Evolutionary conservation across 805 yeast genomes (phyloP), one percentile per base, ranked within the genome.

Genomic region (Candida sithepensis): DNA sequence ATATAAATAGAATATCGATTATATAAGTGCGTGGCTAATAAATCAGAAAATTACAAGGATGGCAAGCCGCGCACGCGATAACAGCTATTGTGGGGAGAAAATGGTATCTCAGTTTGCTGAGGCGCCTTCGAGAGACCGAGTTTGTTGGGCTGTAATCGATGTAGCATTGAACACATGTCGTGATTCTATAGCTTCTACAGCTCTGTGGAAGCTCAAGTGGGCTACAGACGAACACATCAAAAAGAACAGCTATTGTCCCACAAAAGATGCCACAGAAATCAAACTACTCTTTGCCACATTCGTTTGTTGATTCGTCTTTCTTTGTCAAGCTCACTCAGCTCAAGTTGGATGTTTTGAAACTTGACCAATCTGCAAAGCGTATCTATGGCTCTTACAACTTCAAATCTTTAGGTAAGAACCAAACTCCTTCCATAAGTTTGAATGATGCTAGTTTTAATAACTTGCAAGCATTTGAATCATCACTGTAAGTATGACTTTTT

Each of bases 281-380:
- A 20, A 72, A 67, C 45, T 79, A 71, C 56, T 67, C 76, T 1
- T 76, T 86, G 0, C 64, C 82, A 19, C 82, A 78, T 48, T 84
- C 96, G 2, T 86, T 85, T 63, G 82, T 87, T 20, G 97, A 92
- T 59, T 81, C 96, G 1, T 79, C 96, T 0, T 94, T 94, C 65
- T 94, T 92, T 69, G 83, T 85, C 38, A 77, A 77, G 53, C 73
- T 94, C 10, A 76, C 96, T 0, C 78, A 81, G 41, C 65, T 82
- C 54, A 94, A 94, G 61, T 74, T 94, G 41, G 85, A 89, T 51
- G 77, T 82, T 32, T 75, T 81, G 59, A 87, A 85, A 61, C 73
- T 92, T 20, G 84, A 82, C 55, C 70, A 78, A 36, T 66, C 78
- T 2, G 63, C 67, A 8, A 63, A 67, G 40, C 61, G 63, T 1